Conservation (phyloP, 495 filamentous ascomycete genomes). For the Extremus antarcticus region DNA sequence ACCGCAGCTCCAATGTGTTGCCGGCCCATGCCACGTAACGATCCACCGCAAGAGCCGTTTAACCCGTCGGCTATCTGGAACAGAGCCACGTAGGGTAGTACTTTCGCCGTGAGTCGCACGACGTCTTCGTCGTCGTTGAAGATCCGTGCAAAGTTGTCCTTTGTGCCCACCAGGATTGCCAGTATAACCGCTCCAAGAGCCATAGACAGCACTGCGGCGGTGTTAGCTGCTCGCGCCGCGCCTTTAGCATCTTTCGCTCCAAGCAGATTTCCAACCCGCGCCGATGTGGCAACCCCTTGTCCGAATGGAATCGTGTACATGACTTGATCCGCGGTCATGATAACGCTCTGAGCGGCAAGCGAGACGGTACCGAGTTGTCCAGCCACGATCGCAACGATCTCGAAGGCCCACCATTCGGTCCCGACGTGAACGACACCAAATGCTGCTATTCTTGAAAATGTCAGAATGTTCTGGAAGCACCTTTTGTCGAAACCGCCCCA, state of each 20-base stretch:
- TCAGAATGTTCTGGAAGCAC: conserved; percentile 51
- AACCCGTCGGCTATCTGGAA: conserved; percentile 91
- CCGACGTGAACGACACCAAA: conserved; percentile 77
- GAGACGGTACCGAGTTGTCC: conserved; percentile 74
- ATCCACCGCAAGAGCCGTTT: conserved; percentile 64
- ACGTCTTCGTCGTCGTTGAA: conserved; percentile 75
- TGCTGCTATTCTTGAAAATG: conserved; percentile 65
- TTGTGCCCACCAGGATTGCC: conserved; percentile 59
- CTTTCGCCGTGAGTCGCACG: conserved; percentile 64
- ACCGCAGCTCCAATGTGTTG: conserved; percentile 86
- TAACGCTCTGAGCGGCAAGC: conserved; percentile 78
- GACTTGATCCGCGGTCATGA: conserved; percentile 90
- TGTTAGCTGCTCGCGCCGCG: conserved; percentile 64
- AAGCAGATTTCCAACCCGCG: conserved; percentile 73
- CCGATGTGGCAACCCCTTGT: conserved; percentile 71
- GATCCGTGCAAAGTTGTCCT: conserved; percentile 66
- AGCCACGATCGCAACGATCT: conserved; percentile 86
- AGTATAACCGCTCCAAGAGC: conserved; percentile 58
- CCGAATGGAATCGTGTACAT: conserved; percentile 92
- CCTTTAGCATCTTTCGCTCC: conserved; percentile 58
- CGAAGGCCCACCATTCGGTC: conserved; percentile 87
- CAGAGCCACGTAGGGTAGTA: conserved; percentile 81
- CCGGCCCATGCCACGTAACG: conserved; percentile 71
- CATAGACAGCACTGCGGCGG: conserved; percentile 64
- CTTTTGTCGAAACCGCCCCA: conserved; percentile 73